These are phyloP conservation scores for Diaporthe caulivora DNA, from an alignment of 2,329 filamentous ascomycete species.

Conservation along the genomic window DNA sequence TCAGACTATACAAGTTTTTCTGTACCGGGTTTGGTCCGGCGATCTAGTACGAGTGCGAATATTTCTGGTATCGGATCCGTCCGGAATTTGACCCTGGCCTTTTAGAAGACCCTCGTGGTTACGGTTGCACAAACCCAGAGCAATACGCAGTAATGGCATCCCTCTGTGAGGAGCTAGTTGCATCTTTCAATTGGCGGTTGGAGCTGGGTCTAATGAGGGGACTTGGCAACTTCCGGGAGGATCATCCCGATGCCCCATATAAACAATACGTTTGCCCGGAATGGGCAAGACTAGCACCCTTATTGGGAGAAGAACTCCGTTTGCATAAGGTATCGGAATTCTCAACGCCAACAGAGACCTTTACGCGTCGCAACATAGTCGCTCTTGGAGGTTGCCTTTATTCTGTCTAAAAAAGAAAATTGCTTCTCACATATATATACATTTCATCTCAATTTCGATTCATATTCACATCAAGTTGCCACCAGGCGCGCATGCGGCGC, in stretches of 20 bases:
- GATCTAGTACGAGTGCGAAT: not conserved
- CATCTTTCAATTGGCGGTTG: slow-evolving; percentile 16
- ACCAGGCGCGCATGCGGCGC: too few relatives aligned
- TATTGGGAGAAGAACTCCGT: not conserved
- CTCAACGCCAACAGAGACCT: not conserved
- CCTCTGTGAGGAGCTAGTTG: slow-evolving; percentile 5
- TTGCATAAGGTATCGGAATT: not conserved
- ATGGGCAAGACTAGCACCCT: not conserved
- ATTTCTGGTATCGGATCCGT: slow-evolving; percentile 7
- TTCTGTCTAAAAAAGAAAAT: not conserved
- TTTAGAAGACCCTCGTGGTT: not conserved
- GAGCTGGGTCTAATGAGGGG: slow-evolving; percentile 5
- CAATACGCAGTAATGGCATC: slow-evolving; percentile 11
- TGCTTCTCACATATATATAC: not conserved
- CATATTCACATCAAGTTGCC: too few relatives aligned
- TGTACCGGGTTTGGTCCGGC: not conserved
- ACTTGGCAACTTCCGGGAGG: not conserved
- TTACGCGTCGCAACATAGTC: not conserved
- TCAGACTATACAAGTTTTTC: slow-evolving; percentile 3
- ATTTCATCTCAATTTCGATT: too few relatives aligned
- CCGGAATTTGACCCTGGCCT: not conserved
- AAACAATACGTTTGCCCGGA: slow-evolving; percentile 9
- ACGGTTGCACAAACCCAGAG: slow-evolving; percentile 7
- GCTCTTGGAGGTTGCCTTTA: not conserved
- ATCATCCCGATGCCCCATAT: not conserved